Percentiles rank a stretch among this genome's conserved stretches.
phyloP scores from a whole-genome alignment of 768 basidiomycete species.

The Thelephora aurantiotincta region DNA sequence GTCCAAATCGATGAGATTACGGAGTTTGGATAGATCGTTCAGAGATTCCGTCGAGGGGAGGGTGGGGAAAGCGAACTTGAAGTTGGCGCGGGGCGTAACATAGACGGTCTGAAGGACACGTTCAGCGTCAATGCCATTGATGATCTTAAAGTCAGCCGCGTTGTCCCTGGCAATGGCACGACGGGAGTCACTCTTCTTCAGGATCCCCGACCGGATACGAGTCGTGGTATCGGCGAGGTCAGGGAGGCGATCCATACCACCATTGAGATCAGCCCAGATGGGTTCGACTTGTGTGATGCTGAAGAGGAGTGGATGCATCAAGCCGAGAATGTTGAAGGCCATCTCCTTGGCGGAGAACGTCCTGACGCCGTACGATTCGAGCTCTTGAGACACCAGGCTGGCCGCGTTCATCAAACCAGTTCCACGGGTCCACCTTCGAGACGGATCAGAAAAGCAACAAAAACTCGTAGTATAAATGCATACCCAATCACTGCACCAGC shows the following conservation, averaged over 20 bases:
- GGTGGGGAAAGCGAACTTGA: slow-evolving; percentile 87
- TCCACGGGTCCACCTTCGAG: slow-evolving; percentile 83
- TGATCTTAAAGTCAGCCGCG: slow-evolving; percentile 86
- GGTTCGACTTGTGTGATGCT: slow-evolving; percentile 99
- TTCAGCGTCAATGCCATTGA: slow-evolving; percentile 86
- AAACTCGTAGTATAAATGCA: slow-evolving; percentile 15
- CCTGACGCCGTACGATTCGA: slow-evolving; percentile 86
- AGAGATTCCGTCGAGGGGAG: slow-evolving; percentile 65
- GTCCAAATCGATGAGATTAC: slow-evolving; percentile 85
- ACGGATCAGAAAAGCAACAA: background rate
- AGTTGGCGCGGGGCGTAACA: slow-evolving; percentile 94
- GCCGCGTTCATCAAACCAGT: slow-evolving; percentile 95
- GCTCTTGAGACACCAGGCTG: slow-evolving; percentile 85
- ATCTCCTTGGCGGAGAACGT: slow-evolving; percentile 99
- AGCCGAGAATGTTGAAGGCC: slow-evolving; percentile 98
- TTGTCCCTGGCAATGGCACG: slow-evolving; percentile 91
- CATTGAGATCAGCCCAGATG: slow-evolving; percentile 97
- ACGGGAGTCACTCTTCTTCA: slow-evolving; percentile 83
- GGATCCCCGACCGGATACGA: slow-evolving; percentile 70
- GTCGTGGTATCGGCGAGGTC: slow-evolving; percentile 87
- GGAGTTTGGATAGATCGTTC: slow-evolving; percentile 62
- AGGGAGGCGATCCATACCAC: slow-evolving; percentile 94
- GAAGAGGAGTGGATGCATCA: slow-evolving; percentile 98
- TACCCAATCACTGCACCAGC: slow-evolving; percentile 98
- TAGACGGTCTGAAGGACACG: slow-evolving; percentile 84